Conservation (phyloP, 805 yeast genomes). For the Starmerella sirachaensis region DNA sequence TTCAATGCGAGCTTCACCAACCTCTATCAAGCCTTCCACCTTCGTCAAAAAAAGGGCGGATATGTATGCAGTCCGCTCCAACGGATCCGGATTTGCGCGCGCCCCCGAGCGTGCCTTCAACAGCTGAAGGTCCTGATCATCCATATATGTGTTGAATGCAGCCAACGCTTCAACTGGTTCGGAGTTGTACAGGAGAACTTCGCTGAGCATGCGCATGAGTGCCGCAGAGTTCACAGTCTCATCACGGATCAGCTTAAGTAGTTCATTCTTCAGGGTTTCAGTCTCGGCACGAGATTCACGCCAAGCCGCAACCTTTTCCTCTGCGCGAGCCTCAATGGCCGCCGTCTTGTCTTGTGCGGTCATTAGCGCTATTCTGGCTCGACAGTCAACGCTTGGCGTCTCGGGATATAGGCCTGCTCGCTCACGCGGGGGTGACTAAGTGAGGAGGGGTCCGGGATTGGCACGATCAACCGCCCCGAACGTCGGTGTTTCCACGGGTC, state of each 20-base stretch:
- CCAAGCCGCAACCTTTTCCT: constrained; percentile 13
- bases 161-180: constrained; percentile 27
- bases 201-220: constrained; percentile 26
- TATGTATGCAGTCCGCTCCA: constrained; percentile 17
- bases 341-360: neutral
- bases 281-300: constrained; percentile 4
- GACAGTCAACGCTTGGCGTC: neutral
- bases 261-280: constrained; percentile 3
- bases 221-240: constrained; percentile 28
- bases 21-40: constrained; percentile 11
- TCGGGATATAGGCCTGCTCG: too few species aligned
- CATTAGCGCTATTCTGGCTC: neutral
- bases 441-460: too few species aligned
- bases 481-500: too few species aligned
- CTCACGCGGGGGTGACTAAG: too few species aligned
- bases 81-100: constrained; percentile 18
- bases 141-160: constrained; percentile 26
- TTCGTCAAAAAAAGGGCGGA: constrained; percentile 16
- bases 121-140: constrained; percentile 24
- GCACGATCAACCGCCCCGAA: too few species aligned
- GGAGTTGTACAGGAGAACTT: constrained; percentile 23
- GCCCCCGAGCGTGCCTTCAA: constrained; percentile 23
- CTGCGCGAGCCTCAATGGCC: constrained; percentile 3
- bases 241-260: constrained; percentile 5
- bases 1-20: constrained; percentile 4